phyloP scores from a whole-genome alignment of 1,284 basidiomycete genomes.

The Microbotryum lychnidis-dioicae region DNA sequence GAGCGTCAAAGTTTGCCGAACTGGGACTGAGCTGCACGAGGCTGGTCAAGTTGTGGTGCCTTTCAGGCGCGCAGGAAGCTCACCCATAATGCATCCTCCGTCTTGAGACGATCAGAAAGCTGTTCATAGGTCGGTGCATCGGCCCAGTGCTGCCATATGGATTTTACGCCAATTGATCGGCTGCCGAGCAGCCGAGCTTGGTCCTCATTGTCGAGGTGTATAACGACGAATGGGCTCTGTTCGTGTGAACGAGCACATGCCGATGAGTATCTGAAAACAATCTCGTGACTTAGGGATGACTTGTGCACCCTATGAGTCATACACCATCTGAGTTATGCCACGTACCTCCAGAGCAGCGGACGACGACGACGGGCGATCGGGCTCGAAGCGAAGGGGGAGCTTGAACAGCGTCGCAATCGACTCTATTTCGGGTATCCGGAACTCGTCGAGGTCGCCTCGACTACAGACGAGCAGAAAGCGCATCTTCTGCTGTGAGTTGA shows the following conservation, averaged over 20 bases:
- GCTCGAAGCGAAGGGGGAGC: conserved; percentile 5
- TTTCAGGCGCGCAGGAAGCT: conserved; percentile 10
- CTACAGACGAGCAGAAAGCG: conserved; percentile 28
- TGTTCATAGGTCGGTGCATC: conserved; percentile 34
- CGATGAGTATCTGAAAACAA: background rate
- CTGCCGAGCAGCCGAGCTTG: conserved; percentile 64
- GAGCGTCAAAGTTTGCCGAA: background rate
- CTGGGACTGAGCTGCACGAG: background rate
- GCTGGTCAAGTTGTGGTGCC: background rate
- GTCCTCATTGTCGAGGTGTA: conserved; percentile 61
- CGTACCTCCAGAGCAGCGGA: conserved; percentile 4
- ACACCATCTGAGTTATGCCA: background rate
- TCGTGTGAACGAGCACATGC: no score
- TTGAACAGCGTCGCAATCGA: conserved; percentile 21
- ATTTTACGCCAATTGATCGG: conserved; percentile 79
- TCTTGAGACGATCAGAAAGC: conserved; percentile 26
- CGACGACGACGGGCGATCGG: conserved; percentile 8
- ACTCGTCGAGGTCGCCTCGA: conserved; percentile 23
- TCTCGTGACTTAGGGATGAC: conserved; percentile 1
- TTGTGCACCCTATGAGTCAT: background rate
- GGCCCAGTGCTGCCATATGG: conserved; percentile 40
- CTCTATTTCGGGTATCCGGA: conserved; percentile 31
- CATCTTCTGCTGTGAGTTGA: background rate
- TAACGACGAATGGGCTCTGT: conserved; percentile 60
- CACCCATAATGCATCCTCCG: conserved; percentile 12